A percentile compares a stretch with the other conserved stretches of the same genome.
Evolutionary conservation across 2,329 filamentous ascomycete genomes (phyloP).

Genomic region (Hypoxylon sp.): DNA sequence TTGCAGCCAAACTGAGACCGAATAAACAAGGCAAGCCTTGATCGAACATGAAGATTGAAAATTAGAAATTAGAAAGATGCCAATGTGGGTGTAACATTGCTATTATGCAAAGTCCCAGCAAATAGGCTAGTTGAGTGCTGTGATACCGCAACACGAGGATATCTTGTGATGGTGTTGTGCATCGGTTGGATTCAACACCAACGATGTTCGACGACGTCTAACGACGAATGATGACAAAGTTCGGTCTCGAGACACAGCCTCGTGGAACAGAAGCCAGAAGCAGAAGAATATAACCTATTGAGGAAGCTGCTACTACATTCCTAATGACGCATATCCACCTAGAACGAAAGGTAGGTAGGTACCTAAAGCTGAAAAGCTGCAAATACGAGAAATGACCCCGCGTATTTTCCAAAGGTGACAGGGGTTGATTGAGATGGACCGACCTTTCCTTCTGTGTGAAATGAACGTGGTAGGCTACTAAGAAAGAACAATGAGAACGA

Average conservation of each 20-base stretch:
- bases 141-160: slow-evolving; percentile 18
- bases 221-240: slow-evolving; percentile 29
- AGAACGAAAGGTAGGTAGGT: slow-evolving; percentile 12
- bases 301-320: slow-evolving; percentile 39
- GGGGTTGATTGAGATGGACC: slow-evolving; percentile 22
- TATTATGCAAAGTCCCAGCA: slow-evolving; percentile 21
- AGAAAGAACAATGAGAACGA: slow-evolving; percentile 20
- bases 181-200: slow-evolving; percentile 12
- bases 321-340: slow-evolving; percentile 18
- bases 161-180: slow-evolving; percentile 16
- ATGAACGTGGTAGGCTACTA: background rate
- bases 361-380: slow-evolving; percentile 19
- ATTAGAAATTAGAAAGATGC: slow-evolving; percentile 13
- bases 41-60: slow-evolving; percentile 30
- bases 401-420: slow-evolving; percentile 23
- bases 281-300: slow-evolving; percentile 8
- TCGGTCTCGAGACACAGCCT: slow-evolving; percentile 27
- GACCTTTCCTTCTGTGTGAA: slow-evolving; percentile 15
- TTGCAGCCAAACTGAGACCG: slow-evolving; percentile 25
- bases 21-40: slow-evolving; percentile 12
- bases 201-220: slow-evolving; percentile 8
- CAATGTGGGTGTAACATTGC: slow-evolving; percentile 32
- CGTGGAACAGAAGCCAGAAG: slow-evolving; percentile 1
- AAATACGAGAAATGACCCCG: slow-evolving; percentile 40
- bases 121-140: slow-evolving; percentile 2